Conservation (phyloP, 305 asterid genomes). For the Solanum hybrid region DNA sequence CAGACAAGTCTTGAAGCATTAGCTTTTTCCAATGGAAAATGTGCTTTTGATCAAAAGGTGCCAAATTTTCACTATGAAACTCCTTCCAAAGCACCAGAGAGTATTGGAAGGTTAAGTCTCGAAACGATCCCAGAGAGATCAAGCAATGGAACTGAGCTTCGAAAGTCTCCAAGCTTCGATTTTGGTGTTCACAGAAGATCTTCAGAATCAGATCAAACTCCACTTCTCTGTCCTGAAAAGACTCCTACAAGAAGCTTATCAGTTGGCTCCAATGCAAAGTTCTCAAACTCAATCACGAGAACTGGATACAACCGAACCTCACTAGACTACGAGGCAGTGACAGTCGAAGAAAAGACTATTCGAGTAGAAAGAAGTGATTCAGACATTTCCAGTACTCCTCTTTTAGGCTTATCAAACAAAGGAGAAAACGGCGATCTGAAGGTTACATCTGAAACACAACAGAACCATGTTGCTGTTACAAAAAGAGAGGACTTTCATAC, state of each 20-base stretch:
- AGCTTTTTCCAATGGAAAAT: background rate
- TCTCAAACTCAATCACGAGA: conserved; percentile 16
- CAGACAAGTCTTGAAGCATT: conserved; percentile 2
- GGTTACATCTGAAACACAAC: conserved; percentile 7
- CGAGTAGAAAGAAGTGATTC: conserved; percentile 66
- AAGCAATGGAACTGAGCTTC: conserved; percentile 15
- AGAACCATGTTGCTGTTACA: background rate
- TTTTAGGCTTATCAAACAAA: conserved; percentile 15
- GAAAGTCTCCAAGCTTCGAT: conserved; percentile 62
- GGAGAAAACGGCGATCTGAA: conserved; percentile 12
- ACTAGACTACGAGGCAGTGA: conserved; percentile 23
- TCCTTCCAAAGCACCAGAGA: background rate
- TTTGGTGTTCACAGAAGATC: conserved; percentile 41
- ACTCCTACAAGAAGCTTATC: conserved; percentile 45
- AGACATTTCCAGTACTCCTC: conserved; percentile 21
- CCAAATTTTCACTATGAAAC: background rate
- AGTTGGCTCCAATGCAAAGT: conserved; percentile 20
- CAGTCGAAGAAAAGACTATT: conserved; percentile 51
- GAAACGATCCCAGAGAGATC: conserved; percentile 18
- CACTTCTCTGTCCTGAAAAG: conserved; percentile 42
- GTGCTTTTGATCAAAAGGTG: background rate
- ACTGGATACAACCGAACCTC: conserved; percentile 12
- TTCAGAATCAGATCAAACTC: conserved; percentile 66
- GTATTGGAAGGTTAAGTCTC: conserved; percentile 4
- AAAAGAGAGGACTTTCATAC: conserved; percentile 10